Base-by-base conservation (phyloP, 495 filamentous ascomycete genomes). In the Podospora comata region DNA sequence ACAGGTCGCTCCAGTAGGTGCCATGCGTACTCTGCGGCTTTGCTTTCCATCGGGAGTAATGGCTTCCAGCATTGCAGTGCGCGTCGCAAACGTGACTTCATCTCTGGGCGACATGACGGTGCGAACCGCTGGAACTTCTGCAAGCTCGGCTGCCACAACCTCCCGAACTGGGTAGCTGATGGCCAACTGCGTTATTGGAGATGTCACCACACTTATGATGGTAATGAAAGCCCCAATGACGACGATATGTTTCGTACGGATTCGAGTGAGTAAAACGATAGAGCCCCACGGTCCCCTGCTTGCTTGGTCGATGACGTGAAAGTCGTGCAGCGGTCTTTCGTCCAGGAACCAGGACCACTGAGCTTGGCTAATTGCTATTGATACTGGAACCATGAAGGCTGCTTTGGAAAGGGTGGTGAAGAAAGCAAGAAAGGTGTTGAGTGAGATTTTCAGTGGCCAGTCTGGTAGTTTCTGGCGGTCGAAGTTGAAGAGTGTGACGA, bases 321-420 rank as follows among this genome's bases (percentile, higher is more conserved):
- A 74, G 65, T 84, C 80, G 18, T 71, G 72, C 6, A 85, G 68
- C 30, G 76, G 76, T 63, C 56, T 72, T 73, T 74, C 75, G 27
- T 67, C 68, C 39, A 11, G 70, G 70, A 80, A 81, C 80, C 80
- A 82, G 13, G 75, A 77, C 80, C 80, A 82, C 68, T 82, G 82
- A 23, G 80, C 70, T 62, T 82, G 80, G 16, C 74, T 75, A n/a
- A 84, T 63, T 9, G 64, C 71, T 57, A 77, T 73, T 6, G 73
- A 70, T 34, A 82, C 68, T 2, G 76, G 71, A 23, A 77, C 73
- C 39, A 77, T 73, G 73, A 83, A 66, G 0, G 69, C 64, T 44
- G 78, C 72, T 62, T 80, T 81, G 63, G 79, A 75, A 16, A 81
- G 67, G 1, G 79, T 81, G 5, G 75, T 76, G 34, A 83, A 70